A percentile compares a stretch with the other conserved stretches of the same genome.
phyloP scores from a whole-genome alignment of 2,329 filamentous ascomycete genomes.

The Fusarium chaquense region DNA sequence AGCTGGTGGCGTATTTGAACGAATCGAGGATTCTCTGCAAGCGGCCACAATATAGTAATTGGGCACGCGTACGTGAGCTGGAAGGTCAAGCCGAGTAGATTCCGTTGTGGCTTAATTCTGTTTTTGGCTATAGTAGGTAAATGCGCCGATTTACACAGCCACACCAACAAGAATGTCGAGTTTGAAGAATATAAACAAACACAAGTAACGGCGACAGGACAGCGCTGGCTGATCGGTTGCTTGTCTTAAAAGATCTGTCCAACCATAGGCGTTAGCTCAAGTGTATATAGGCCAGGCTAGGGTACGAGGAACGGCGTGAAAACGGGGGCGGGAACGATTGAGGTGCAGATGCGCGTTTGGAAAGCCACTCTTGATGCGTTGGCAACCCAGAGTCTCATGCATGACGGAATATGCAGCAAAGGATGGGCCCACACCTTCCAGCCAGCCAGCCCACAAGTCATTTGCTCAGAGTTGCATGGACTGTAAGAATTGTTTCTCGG shows the following conservation, averaged over 20 bases:
- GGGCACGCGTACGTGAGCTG: conserved; percentile 72
- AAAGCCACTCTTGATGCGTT: conserved; percentile 55
- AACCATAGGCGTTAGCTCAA: conserved; percentile 53
- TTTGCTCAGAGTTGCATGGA: conserved; percentile 16
- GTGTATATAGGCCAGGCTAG: conserved; percentile 50
- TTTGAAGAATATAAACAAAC: conserved; percentile 20
- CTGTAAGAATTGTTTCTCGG: conserved; percentile 26
- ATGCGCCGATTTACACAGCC: conserved; percentile 54
- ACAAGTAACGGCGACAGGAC: conserved; percentile 38
- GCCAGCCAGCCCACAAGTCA: conserved; percentile 40
- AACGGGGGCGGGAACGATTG: conserved; percentile 43
- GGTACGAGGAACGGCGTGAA: conserved; percentile 40
- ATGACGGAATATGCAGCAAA: conserved; percentile 71
- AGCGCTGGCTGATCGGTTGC: conserved; percentile 45
- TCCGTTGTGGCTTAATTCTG: conserved; percentile 58
- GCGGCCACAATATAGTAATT: conserved; percentile 66
- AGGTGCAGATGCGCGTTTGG: conserved; percentile 47
- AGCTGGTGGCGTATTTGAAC: conserved; percentile 47
- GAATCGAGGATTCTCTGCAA: conserved; percentile 58
- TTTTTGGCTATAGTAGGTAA: conserved; percentile 46
- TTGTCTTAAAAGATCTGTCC: conserved; percentile 50
- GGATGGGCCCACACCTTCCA: conserved; percentile 43
- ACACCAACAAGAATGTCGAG: conserved; percentile 54
- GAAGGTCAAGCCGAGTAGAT: conserved; percentile 68
- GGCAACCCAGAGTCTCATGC: conserved; percentile 59